A percentile compares a stretch with the other conserved stretches of the same genome.
Evolutionary conservation across 495 filamentous ascomycete genomes (phyloP).

Genomic region (Gamarada debralockiae): DNA sequence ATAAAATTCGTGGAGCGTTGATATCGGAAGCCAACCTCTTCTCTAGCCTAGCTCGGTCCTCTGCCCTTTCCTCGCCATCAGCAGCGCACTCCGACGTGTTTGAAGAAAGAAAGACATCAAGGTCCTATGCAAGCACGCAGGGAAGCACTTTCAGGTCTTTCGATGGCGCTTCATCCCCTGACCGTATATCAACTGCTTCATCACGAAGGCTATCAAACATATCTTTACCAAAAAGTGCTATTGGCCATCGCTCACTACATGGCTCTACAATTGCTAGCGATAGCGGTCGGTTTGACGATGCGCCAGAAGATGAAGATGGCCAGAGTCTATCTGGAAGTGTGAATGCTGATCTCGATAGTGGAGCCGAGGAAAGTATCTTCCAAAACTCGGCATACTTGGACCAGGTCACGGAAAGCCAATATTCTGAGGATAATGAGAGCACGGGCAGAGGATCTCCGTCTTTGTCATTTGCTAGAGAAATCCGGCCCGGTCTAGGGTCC

Average conservation of each 20-base stretch:
- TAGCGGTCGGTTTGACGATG: conserved; percentile 28
- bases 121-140: conserved; percentile 4
- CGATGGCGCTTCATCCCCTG: conserved; percentile 15
- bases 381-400: conserved; percentile 47
- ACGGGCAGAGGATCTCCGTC: neutral
- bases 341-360: conserved; percentile 26
- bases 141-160: conserved; percentile 3
- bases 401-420: conserved; percentile 43
- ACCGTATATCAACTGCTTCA: conserved; percentile 7
- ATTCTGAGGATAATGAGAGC: conserved; percentile 24
- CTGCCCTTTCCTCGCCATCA: conserved; percentile 56
- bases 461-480: neutral
- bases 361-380: conserved; percentile 27
- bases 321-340: conserved; percentile 33
- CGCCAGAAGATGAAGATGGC: conserved; percentile 31
- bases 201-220: conserved; percentile 1
- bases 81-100: conserved; percentile 20
- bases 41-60: conserved; percentile 57
- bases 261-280: conserved; percentile 21
- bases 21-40: conserved; percentile 73
- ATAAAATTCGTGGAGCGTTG: conserved; percentile 58
- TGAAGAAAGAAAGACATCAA: conserved; percentile 5
- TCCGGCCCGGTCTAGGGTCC: neutral
- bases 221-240: conserved; percentile 5
- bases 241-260: neutral